Evolutionary conservation across 202 grass and related monocot species (phyloP).

Genomic region (Digitaria exilis): DNA sequence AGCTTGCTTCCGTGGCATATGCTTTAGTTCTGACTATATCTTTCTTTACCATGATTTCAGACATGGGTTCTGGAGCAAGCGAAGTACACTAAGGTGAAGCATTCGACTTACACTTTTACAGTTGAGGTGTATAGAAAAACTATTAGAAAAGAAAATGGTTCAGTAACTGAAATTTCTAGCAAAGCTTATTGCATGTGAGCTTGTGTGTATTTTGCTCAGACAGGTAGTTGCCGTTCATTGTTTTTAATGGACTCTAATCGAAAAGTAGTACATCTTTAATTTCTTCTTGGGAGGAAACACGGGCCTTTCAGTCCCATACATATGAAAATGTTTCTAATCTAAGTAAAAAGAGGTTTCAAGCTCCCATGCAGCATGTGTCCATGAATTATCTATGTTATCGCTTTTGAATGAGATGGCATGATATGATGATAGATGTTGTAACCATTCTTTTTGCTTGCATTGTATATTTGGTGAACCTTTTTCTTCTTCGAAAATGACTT

Average conservation of each 20-base stretch:
- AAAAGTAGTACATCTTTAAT: neutral
- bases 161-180: constrained; percentile 30
- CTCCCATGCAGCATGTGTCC: neutral
- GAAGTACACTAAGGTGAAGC: constrained; percentile 80
- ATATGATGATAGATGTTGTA: neutral
- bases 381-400: neutral
- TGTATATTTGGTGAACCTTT: neutral
- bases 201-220: neutral
- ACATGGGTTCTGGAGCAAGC: constrained; percentile 88
- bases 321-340: neutral
- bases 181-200: constrained; percentile 4
- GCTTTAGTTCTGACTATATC: constrained; percentile 36
- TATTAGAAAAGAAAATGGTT: neutral
- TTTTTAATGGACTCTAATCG: neutral
- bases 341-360: constrained; percentile 11
- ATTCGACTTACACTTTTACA: constrained; percentile 4
- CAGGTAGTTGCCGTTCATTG: neutral
- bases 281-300: constrained; percentile 5
- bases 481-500: constrained; percentile 1
- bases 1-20: neutral
- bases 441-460: neutral
- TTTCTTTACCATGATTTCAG: constrained; percentile 52
- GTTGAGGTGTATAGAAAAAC: neutral
- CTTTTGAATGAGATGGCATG: neutral
- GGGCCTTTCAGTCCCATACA: neutral